Evolutionary conservation across 192 early-diverging fungal genomes (phyloP), one percentile per base, ranked within the genome.

Genomic region (Lobosporangium transversale): DNA sequence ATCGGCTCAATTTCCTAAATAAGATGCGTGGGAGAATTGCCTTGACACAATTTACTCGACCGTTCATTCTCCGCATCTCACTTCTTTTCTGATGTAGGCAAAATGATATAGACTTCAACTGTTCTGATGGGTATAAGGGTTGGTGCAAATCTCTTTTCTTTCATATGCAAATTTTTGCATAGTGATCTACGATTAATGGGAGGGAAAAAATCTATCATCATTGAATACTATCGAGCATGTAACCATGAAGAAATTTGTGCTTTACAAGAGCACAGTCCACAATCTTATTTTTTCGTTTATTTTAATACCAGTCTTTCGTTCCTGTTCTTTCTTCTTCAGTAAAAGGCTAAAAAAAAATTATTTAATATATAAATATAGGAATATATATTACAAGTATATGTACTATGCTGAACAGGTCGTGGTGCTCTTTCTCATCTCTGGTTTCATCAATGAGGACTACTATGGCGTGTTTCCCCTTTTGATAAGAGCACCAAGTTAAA

Each of bases 1-100:
- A 40, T 53, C 51, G 29, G 51, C 21, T 29, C 23, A 30, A 24
- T 35, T 54, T 33, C 53, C 53, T 35, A 35, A 35, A 10, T 21
- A 32, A 54, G 53, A 54, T 18, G 29, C 53, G 53, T 54, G 53
- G 53, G 53, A 54, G 53, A 54, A 21, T 54, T 54, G 37, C 14
- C 8, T 40, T 10, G 14, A 14, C 8, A 40, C 37, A 40, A 14
- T 14, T 14, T 10, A 10, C 37, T 10, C 14, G 37, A 40, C 37
- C 37, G 8, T 40, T 40, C 37, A 10, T 14, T 40, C 37, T 40
- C 37, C 14, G 7, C 37, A 7, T 10, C 37, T 40, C 37, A 10
- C 37, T 40, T 40, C 37, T 10, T 49, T 49, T 21, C 21, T 21
- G 18, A 21, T 21, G 37, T 14, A 7, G 14, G n/a, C n/a, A n/a